These are phyloP conservation scores for Rhizopogon vesiculosus DNA, from an alignment of 768 basidiomycete species.

Conservation along the genomic window DNA sequence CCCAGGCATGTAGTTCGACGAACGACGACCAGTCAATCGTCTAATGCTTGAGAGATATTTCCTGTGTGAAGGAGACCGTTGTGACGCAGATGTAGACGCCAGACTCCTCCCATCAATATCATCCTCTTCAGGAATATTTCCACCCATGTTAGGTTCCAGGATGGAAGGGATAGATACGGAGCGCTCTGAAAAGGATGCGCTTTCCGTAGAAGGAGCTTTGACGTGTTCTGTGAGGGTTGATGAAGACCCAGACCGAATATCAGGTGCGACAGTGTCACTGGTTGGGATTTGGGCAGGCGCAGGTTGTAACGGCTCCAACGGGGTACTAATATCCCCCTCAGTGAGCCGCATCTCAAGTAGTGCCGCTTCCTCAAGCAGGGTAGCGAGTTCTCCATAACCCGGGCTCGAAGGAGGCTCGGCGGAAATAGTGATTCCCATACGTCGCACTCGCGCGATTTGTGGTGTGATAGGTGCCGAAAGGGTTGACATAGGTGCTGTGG, in stretches of 20 bases:
- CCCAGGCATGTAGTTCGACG: slow-evolving; percentile 35
- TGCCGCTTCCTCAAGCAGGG: slow-evolving; percentile 54
- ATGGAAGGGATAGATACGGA: slow-evolving; percentile 27
- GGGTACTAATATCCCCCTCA: slow-evolving; percentile 31
- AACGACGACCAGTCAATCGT: slow-evolving; percentile 35
- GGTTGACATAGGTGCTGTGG: slow-evolving; percentile 13
- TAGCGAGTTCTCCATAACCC: slow-evolving; percentile 46
- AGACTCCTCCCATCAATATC: slow-evolving; percentile 27
- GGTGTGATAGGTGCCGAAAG: slow-evolving; percentile 22
- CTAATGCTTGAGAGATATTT: slow-evolving; percentile 48
- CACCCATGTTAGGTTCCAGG: slow-evolving; percentile 21
- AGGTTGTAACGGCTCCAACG: slow-evolving; percentile 5
- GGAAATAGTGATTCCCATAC: slow-evolving; percentile 13
- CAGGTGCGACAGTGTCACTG: slow-evolving; percentile 16
- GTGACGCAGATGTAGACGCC: slow-evolving; percentile 39
- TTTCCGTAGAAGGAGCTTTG: slow-evolving; percentile 11
- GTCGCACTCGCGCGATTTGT: slow-evolving; percentile 23
- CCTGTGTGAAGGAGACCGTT: slow-evolving; percentile 42
- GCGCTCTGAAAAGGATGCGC: slow-evolving; percentile 17
- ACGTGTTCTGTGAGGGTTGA: slow-evolving; percentile 18
- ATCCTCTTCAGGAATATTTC: slow-evolving; percentile 17
- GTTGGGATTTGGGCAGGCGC: slow-evolving; percentile 19
- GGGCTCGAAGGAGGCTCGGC: slow-evolving; percentile 40
- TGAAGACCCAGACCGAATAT: slow-evolving; percentile 15
- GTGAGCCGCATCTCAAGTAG: slow-evolving; percentile 50